Conservation (phyloP, 169 alveolate species). For the Theileria luwenshuni region DNA sequence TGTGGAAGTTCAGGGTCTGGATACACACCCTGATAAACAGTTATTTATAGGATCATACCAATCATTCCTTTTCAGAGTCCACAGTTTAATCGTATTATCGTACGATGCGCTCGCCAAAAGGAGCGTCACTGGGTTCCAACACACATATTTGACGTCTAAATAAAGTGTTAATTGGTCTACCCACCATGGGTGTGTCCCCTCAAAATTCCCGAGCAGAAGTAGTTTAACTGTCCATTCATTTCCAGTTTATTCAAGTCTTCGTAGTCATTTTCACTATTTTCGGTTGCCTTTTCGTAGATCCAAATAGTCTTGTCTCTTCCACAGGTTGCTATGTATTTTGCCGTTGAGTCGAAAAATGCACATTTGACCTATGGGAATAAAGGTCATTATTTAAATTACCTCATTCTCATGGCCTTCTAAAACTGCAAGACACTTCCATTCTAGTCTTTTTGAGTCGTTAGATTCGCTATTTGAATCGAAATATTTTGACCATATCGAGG, state of each 20-base stretch:
- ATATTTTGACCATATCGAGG: conserved; percentile 46
- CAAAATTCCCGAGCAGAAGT: conserved; percentile 60
- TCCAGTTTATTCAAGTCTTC: conserved; percentile 20
- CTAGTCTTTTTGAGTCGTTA: neutral
- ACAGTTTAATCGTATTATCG: conserved; percentile 71
- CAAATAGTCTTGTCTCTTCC: conserved; percentile 79
- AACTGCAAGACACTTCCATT: conserved; percentile 64
- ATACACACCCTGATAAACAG: conserved; percentile 50
- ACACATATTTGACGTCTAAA: conserved; percentile 64
- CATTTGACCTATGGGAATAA: conserved; percentile 61
- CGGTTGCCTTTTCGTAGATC: conserved; percentile 64
- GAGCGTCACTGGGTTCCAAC: conserved; percentile 66
- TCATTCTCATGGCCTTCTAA: conserved; percentile 81
- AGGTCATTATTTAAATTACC: conserved; percentile 12
- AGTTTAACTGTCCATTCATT: conserved; percentile 18
- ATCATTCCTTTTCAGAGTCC: conserved; percentile 71
- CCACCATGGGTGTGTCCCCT: conserved; percentile 67
- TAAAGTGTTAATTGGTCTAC: neutral
- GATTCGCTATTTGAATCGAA: neutral
- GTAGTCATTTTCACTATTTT: conserved; percentile 9
- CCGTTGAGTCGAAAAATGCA: conserved; percentile 70
- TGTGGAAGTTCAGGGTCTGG: conserved; percentile 69
- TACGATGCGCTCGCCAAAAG: conserved; percentile 73
- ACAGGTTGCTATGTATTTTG: conserved; percentile 73
- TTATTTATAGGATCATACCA: conserved; percentile 52